Conservation (phyloP, 2,329 filamentous ascomycete genomes). For the Cladosporium colombiae region DNA sequence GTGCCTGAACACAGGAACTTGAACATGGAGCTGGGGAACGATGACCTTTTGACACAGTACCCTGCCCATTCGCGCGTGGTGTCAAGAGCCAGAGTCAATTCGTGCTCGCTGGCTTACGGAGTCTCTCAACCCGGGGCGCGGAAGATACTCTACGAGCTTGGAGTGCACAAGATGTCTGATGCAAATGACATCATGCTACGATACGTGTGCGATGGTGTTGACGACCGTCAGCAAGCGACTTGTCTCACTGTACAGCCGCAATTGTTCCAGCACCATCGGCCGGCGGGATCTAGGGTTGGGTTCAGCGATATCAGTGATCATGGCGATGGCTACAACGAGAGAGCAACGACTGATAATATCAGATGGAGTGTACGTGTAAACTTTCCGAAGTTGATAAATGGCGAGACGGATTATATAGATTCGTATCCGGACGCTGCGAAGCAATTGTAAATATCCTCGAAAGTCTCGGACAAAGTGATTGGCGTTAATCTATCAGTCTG, state of each 20-base stretch:
- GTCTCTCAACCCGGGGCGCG: constrained; percentile 49
- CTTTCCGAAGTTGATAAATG: constrained; percentile 42
- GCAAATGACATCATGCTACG: constrained; percentile 40
- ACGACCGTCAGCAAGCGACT: constrained; percentile 36
- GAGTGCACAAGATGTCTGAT: constrained; percentile 43
- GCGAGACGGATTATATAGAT: constrained; percentile 36
- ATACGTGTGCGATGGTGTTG: constrained; percentile 34
- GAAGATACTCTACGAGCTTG: constrained; percentile 47
- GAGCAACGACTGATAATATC: constrained; percentile 39
- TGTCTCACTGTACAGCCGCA: constrained; percentile 47
- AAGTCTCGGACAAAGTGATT: not conserved
- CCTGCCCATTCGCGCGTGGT: constrained; percentile 46
- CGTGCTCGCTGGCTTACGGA: constrained; percentile 49
- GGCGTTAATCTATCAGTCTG: too few relatives aligned
- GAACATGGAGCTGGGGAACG: constrained; percentile 28
- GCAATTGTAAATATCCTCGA: not conserved
- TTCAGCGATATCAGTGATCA: constrained; percentile 44
- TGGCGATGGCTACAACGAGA: constrained; percentile 35
- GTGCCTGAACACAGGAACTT: constrained; percentile 28
- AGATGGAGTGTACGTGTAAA: constrained; percentile 48
- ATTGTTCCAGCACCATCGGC: constrained; percentile 51
- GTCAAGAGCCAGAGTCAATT: constrained; percentile 44
- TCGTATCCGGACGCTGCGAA: constrained; percentile 2
- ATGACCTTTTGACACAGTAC: constrained; percentile 25
- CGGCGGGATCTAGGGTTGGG: constrained; percentile 39